Percentiles rank a stretch among this genome's conserved stretches.
Conservation (phyloP, 2,329 filamentous ascomycete genomes). For the Colletotrichum lupini region DNA sequence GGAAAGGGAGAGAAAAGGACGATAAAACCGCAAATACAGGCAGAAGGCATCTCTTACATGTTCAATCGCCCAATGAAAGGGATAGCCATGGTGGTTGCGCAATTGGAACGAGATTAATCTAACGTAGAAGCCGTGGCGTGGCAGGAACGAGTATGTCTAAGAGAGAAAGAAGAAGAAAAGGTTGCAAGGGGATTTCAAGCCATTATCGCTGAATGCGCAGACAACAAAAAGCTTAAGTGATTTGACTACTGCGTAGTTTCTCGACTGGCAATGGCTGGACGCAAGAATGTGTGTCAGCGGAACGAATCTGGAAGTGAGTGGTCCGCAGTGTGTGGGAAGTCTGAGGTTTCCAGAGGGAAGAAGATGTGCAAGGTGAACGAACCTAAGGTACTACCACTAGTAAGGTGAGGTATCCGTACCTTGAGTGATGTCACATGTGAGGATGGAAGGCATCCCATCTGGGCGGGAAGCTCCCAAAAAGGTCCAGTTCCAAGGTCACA, state of each 20-base stretch:
- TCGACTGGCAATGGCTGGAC: constrained; percentile 1
- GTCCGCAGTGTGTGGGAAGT: constrained; percentile 12
- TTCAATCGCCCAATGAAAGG: constrained; percentile 65
- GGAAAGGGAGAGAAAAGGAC: not conserved
- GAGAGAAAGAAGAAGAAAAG: constrained; percentile 12
- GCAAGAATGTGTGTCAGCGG: constrained; percentile 29
- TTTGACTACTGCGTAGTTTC: not conserved
- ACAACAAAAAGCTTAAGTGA: constrained; percentile 26
- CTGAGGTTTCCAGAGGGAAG: constrained; percentile 11
- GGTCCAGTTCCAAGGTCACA: constrained; percentile 23
- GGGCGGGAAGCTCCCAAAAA: constrained; percentile 22
- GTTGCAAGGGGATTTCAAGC: constrained; percentile 22
- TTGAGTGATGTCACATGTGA: constrained; percentile 36
- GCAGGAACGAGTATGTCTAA: constrained; percentile 31
- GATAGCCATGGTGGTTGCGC: constrained; percentile 56
- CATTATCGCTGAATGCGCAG: constrained; percentile 15
- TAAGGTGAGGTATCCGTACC: not conserved
- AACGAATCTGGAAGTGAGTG: constrained; percentile 25
- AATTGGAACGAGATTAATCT: constrained; percentile 34
- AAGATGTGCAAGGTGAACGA: not conserved
- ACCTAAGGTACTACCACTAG: no score
- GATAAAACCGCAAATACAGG: not conserved
- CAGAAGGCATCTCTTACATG: constrained; percentile 52
- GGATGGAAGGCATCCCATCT: constrained; percentile 15
- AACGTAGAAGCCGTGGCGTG: constrained; percentile 11